Conservation (phyloP, 176 grass and related monocot genomes). For the Eragrostis nindensis region DNA sequence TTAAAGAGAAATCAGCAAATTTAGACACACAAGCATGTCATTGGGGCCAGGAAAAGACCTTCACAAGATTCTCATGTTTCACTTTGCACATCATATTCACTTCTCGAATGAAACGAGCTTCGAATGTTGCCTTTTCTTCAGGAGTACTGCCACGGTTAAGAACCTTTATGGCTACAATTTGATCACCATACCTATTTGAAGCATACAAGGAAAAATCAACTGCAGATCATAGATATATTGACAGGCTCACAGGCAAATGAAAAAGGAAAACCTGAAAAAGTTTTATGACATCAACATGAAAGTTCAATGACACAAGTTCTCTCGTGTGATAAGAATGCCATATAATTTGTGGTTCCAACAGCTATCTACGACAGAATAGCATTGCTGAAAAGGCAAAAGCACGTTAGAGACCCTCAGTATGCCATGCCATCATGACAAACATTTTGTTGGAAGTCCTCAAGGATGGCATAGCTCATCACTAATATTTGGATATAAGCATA, state of each 20-base stretch:
- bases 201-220: constrained; percentile 28
- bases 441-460: not conserved
- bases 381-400: constrained; percentile 4
- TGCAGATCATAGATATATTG: not conserved
- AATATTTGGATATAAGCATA: not conserved
- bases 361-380: not conserved
- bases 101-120: constrained; percentile 95
- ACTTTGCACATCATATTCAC: constrained; percentile 94
- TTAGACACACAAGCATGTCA: not conserved
- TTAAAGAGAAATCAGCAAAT: not conserved
- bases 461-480: not conserved
- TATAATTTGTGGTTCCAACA: constrained; percentile 18
- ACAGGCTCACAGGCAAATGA: not conserved
- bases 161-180: constrained; percentile 96
- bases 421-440: constrained; percentile 12
- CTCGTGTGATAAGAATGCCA: constrained; percentile 11
- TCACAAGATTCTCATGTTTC: constrained; percentile 93
- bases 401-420: not conserved
- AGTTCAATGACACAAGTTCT: constrained; percentile 17
- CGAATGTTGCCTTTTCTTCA: constrained; percentile 73
- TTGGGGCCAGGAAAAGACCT: constrained; percentile 53
- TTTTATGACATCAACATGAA: not conserved
- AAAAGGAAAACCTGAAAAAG: not conserved
- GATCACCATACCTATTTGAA: constrained; percentile 64
- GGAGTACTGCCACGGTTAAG: constrained; percentile 69